phyloP scores from a whole-genome alignment of 2,329 filamentous ascomycete genomes.

The Gnomoniopsis sp. region DNA sequence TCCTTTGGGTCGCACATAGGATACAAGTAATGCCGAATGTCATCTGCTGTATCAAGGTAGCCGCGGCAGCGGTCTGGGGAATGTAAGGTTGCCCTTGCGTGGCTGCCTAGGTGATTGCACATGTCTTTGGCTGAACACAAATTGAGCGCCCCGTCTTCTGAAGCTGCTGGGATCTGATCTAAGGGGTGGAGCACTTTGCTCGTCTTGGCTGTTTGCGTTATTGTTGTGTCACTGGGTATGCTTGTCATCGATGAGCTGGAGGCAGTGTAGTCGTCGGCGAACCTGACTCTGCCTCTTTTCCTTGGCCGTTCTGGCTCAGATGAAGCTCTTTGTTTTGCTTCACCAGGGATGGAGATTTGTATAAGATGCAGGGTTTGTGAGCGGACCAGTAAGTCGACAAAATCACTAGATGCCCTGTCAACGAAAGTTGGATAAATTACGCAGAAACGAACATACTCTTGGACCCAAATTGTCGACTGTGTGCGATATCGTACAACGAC shows the following conservation, averaged over 20 bases:
- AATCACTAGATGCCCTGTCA: not conserved
- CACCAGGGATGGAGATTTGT: not conserved
- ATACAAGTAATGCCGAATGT: not conserved
- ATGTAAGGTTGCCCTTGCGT: not conserved
- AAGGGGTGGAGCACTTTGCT: not conserved
- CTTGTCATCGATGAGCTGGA: not conserved
- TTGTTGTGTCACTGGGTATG: not conserved
- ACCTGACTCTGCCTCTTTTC: not conserved
- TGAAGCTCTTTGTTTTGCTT: not conserved
- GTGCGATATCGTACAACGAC: not conserved
- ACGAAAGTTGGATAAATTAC: not conserved
- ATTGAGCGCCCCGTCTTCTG: not conserved
- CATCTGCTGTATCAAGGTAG: not conserved
- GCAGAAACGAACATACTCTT: not conserved
- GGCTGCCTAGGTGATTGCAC: not conserved
- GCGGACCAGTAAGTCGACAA: not conserved
- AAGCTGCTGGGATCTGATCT: not conserved
- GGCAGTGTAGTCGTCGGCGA: not conserved
- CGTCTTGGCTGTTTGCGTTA: not conserved
- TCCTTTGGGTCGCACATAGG: not conserved
- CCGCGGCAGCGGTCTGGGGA: not conserved
- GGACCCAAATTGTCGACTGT: not conserved
- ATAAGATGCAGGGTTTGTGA: not conserved
- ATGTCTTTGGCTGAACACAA: not conserved
- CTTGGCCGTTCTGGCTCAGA: not conserved